Evolutionary conservation across 2,329 filamentous ascomycete genomes (phyloP).

Genomic region (Monilinia polystroma): DNA sequence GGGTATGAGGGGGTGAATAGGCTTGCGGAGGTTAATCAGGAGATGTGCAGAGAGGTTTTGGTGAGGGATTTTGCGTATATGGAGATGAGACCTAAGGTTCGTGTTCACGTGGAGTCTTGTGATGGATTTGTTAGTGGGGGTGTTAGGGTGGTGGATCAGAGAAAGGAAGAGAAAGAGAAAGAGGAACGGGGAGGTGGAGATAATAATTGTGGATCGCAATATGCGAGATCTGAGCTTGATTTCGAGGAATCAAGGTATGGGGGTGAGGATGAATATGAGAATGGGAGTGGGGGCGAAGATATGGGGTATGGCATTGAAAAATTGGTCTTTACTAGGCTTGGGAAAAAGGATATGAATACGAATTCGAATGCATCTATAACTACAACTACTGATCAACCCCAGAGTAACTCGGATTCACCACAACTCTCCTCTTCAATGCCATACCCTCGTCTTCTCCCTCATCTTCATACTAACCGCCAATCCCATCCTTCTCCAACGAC

Average conservation of each 20-base stretch:
- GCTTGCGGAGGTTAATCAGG: not conserved
- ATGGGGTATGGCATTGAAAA: not conserved
- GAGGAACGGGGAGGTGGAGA: not conserved
- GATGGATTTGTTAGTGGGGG: no score
- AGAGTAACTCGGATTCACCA: not conserved
- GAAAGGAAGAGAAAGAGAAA: no score
- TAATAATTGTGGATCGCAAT: not conserved
- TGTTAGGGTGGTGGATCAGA: not conserved
- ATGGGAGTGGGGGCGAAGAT: not conserved
- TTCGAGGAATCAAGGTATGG: constrained; percentile 1
- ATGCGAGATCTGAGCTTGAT: not conserved
- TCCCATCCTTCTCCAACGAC: no score
- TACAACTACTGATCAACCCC: not conserved
- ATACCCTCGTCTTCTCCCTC: not conserved
- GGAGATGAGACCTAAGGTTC: not conserved
- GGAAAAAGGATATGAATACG: not conserved
- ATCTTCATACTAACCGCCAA: not conserved
- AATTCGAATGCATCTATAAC: not conserved
- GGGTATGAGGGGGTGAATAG: not conserved
- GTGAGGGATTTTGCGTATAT: constrained; percentile 1
- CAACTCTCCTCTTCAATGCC: not conserved
- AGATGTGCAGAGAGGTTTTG: not conserved
- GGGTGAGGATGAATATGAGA: not conserved
- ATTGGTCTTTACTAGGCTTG: not conserved
- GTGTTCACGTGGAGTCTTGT: not conserved